These are phyloP conservation scores for Penicillium hordei DNA, from an alignment of 2,329 filamentous ascomycete genomes.

Conservation along the genomic window DNA sequence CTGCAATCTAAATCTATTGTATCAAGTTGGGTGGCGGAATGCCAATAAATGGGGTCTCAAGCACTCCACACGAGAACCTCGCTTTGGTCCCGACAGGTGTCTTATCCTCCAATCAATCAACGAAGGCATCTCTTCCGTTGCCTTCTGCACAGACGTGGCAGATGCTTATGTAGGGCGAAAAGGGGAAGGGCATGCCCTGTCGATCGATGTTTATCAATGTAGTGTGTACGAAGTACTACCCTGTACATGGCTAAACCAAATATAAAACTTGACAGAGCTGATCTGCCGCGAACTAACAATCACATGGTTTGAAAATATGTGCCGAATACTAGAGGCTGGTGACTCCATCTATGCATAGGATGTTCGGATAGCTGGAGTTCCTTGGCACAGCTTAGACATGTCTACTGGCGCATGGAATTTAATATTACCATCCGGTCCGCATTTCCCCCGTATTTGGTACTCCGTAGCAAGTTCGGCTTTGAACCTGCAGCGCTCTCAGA, in stretches of 20 bases:
- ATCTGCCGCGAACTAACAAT: constrained; percentile 4
- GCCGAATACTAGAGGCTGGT: constrained; percentile 1
- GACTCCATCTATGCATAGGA: neutral
- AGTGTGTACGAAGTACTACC: neutral
- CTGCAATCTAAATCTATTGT: neutral
- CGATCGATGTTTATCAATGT: constrained; percentile 10
- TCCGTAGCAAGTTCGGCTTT: neutral
- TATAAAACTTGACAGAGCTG: constrained; percentile 2
- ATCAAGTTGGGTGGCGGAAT: neutral
- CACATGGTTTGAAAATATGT: constrained; percentile 5
- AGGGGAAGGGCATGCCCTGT: constrained; percentile 11
- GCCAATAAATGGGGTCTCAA: neutral
- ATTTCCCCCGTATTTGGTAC: constrained; percentile 8
- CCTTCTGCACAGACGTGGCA: constrained; percentile 13
- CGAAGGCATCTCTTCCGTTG: neutral
- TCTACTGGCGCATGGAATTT: constrained; percentile 4
- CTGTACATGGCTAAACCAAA: neutral
- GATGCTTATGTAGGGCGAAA: constrained; percentile 4
- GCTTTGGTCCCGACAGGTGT: neutral
- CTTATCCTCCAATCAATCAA: constrained; percentile 5
- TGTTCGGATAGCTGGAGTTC: neutral
- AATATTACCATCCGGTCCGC: constrained; percentile 12
- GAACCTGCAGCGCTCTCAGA: neutral
- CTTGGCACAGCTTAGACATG: constrained; percentile 3
- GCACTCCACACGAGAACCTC: constrained; percentile 3